Evolutionary conservation across 805 yeast genomes (phyloP).

Genomic region (Yamadazyma sp.): DNA sequence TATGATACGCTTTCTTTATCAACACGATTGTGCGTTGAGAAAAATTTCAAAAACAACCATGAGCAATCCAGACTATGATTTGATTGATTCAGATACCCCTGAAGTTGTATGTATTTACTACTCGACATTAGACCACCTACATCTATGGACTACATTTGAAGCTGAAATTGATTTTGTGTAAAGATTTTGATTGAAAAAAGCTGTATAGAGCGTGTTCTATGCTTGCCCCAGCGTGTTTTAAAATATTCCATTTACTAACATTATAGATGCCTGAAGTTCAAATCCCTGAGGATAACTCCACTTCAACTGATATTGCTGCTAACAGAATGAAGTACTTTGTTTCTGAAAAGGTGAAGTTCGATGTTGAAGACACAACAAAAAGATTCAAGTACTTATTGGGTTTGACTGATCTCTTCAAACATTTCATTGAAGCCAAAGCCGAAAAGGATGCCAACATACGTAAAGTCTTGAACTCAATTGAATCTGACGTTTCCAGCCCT

Average conservation of each 20-base stretch:
- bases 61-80: constrained; percentile 4
- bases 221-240: background rate
- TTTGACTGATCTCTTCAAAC: constrained; percentile 62
- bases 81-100: constrained; percentile 4
- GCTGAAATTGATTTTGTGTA: background rate
- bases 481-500: background rate
- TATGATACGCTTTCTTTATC: no score
- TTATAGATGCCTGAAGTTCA: constrained; percentile 1
- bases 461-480: constrained; percentile 45
- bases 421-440: constrained; percentile 65
- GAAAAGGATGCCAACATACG: constrained; percentile 56
- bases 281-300: constrained; percentile 2
- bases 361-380: constrained; percentile 58
- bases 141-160: background rate
- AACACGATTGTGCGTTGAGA: no score
- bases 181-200: no score
- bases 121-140: background rate
- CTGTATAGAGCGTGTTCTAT: no score
- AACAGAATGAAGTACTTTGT: constrained; percentile 29
- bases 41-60: constrained; percentile 2
- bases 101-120: constrained; percentile 4
- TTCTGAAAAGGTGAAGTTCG: constrained; percentile 38
- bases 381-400: constrained; percentile 67
- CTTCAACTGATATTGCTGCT: constrained; percentile 6
- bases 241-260: constrained; percentile 2